Base-by-base conservation (phyloP, 1,139 yeast genomes). In the Oligophagozyma castellii region DNA sequence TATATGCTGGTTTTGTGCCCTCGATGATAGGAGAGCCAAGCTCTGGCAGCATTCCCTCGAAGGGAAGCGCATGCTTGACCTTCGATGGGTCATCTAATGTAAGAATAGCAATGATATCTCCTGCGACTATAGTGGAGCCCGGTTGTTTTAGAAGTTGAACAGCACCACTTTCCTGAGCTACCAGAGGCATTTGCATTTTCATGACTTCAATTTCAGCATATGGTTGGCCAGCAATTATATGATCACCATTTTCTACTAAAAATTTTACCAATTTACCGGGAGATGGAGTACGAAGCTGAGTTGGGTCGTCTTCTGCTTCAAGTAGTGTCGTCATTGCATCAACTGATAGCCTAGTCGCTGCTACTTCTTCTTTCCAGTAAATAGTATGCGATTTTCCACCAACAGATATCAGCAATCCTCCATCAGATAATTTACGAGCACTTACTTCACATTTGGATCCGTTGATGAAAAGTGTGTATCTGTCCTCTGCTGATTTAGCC, bases 131-230 rank as follows among this genome's bases (percentile, higher is more conserved):
- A 23, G 94, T 83, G 7, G 95, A 77, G 35, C 99, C 99, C n/a
- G 98, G 96, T 59, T 92, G 98, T 58, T 89, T 86, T 51, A 89
- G 73, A 31, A 84, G 65, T 61, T 89, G 95, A 29, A 86, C 84
- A 36, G 71, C 65, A 66, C 99, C 99, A 49, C 80, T 77, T 56
- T 86, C 98, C 56, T 74, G 83, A 19, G 95, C 89, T 48, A 83
- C 65, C 49, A 86, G 66, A 29, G 93, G 93, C 92, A 80, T 80
- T 56, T 80, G 78, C 96, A 86, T 86, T 61, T 89, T 89, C 99
- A 89, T 89, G 43, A 89, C 98, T 63, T 89, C 99, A 35, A 89
- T 95, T 61, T 89, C 98, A 26, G 98, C 98, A 51, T 73, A 92
- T 26, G 95, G 74, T 60, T 89, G 94, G 36, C 98, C 98, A 36